Base-by-base conservation (phyloP, 345 rosid species). In the Pistacia atlantica region DNA sequence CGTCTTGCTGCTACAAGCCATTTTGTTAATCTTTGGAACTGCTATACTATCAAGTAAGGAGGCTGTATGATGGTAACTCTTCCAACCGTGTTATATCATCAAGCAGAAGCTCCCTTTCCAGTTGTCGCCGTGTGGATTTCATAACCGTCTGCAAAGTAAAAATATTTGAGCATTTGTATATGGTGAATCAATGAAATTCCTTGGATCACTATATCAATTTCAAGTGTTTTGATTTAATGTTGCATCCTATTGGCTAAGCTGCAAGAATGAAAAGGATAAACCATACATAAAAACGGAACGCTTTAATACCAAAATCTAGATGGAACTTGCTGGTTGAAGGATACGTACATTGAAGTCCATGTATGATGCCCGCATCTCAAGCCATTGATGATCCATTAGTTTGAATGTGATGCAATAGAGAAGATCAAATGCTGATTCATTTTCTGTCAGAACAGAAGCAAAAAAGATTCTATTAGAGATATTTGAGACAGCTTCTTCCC, bases 311-410 rank as follows among this genome's bases (percentile, higher is more conserved):
- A 68, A 74, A 70, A 2, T 38, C 42, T 48, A 49, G 13, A 25
- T 74, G 35, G 61, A 79, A 70, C 52, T 60, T 56, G 59, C 52
- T 1, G 69, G 52, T 37, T 72, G 46, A 80, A 64, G 71, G 62
- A 61, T 52, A 66, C 89, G 67, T 83, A 93, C 99, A 79, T 96
- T 96, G 84, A 96, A 96, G 84, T 96, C 99, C 99, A 96, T 96
- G 83, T 96, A 96, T 49, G 98, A 96, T 10, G 99, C 98, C 11
- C 81, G 99, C 94, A 96, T 93, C 56, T 89, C 56, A 68, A 93
- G 98, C 99, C 99, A 96, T 75, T 89, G 92, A 46, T 89, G 92
- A 88, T 96, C 97, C 98, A 96, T 92, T 76, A 96, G 88, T 90
- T 96, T 96, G 91, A 93, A 96, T 12, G 98, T 90, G 80, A 93